These are phyloP conservation scores for Irpex rosettiformis DNA, from an alignment of 1,284 basidiomycete genomes.

Conservation along the genomic window DNA sequence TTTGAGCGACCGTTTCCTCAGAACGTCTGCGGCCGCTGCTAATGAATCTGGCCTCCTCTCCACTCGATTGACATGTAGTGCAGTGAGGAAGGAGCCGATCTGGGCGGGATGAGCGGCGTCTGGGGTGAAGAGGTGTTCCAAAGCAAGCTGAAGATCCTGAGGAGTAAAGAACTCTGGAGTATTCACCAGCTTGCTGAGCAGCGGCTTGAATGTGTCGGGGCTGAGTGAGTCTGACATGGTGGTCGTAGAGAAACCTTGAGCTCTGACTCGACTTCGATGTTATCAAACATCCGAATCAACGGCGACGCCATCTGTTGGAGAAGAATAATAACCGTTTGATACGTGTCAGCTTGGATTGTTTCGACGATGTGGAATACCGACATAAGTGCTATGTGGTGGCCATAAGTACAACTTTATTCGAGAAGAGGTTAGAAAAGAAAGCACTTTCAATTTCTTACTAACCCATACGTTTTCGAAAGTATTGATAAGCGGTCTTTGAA, in stretches of 20 bases:
- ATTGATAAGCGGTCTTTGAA: too few relatives aligned
- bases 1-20: slow-evolving; percentile 65
- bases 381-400: too few relatives aligned
- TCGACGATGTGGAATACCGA: neutral
- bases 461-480: too few relatives aligned
- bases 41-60: slow-evolving; percentile 75
- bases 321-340: neutral
- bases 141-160: slow-evolving; percentile 65
- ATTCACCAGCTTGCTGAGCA: slow-evolving; percentile 75
- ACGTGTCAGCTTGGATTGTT: neutral
- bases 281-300: neutral
- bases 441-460: too few relatives aligned
- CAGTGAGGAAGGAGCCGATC: slow-evolving; percentile 82
- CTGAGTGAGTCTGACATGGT: slow-evolving; percentile 25
- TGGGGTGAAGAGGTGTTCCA: slow-evolving; percentile 73
- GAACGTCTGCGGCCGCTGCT: slow-evolving; percentile 71
- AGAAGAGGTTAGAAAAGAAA: too few relatives aligned
- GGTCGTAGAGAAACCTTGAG: slow-evolving; percentile 4
- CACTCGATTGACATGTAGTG: slow-evolving; percentile 72
- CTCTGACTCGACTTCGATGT: neutral
- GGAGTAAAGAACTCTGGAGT: slow-evolving; percentile 73
- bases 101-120: slow-evolving; percentile 63
- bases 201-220: slow-evolving; percentile 68
- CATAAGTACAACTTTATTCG: too few relatives aligned
- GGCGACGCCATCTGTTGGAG: neutral